These are phyloP conservation scores for Balamuthia mandrillaris DNA, from an alignment of 208 protist species.

Conservation along the genomic window DNA sequence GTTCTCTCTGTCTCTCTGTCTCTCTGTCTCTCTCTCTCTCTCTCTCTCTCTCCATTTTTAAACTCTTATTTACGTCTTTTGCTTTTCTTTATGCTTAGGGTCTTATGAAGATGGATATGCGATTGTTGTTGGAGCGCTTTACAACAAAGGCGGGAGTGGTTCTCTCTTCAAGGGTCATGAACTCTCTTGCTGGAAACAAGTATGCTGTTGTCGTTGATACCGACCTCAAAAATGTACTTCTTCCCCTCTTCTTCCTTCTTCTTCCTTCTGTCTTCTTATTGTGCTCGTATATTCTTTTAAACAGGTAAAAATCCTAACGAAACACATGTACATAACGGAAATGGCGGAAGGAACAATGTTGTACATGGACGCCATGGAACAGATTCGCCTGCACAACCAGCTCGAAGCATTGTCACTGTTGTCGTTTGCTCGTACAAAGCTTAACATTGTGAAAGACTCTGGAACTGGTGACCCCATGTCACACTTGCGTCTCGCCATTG, in stretches of 20 bases:
- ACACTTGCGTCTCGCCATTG: no score
- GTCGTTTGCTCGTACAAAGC: no score
- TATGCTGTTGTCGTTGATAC: conserved; percentile 1
- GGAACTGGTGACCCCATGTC: no score
- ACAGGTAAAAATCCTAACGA: conserved; percentile 7
- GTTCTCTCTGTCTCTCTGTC: no score
- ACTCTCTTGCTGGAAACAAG: not conserved
- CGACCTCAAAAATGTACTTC: not conserved
- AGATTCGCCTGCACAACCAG: not conserved
- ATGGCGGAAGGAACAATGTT: not conserved
- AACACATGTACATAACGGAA: conserved; percentile 30
- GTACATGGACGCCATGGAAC: not conserved
- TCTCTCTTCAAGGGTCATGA: not conserved
- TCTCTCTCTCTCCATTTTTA: not conserved
- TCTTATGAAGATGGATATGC: no score
- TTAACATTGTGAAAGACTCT: no score
- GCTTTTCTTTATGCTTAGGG: no score
- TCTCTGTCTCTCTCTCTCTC: not conserved
- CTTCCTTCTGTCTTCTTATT: not conserved
- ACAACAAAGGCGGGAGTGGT: not conserved
- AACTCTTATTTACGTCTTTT: no score
- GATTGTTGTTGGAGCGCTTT: not conserved
- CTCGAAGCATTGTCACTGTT: conserved; percentile 13
- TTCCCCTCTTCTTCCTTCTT: not conserved
- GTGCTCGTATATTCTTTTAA: not conserved